These are phyloP conservation scores for Grammothele lineata DNA, from an alignment of 768 basidiomycete genomes.

Conservation along the genomic window DNA sequence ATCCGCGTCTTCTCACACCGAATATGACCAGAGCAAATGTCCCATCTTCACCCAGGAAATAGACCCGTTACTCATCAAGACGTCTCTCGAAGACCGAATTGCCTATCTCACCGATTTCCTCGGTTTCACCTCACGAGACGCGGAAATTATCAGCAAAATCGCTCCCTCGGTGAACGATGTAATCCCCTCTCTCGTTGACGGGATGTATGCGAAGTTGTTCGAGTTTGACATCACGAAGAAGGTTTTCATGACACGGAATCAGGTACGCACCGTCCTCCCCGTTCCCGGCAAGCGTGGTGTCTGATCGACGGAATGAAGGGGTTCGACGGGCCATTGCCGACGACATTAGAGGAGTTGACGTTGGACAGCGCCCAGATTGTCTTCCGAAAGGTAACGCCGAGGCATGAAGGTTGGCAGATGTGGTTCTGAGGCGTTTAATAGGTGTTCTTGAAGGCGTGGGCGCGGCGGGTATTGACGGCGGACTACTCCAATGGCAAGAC, in stretches of 20 bases:
- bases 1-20: conserved; percentile 10
- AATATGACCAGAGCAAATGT: conserved; percentile 1
- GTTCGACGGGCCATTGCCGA: conserved; percentile 36
- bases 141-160: conserved; percentile 37
- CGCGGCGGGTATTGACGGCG: conserved; percentile 34
- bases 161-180: conserved; percentile 38
- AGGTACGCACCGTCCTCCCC: conserved; percentile 16
- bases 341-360: conserved; percentile 35
- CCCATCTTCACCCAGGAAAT: conserved; percentile 24
- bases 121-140: conserved; percentile 38
- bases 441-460: conserved; percentile 35
- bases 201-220: conserved; percentile 42
- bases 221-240: conserved; percentile 42
- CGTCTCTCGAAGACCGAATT: conserved; percentile 35
- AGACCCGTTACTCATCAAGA: conserved; percentile 25
- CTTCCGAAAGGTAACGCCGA: conserved; percentile 38
- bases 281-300: not conserved
- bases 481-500: conserved; percentile 39
- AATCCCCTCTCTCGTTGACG: conserved; percentile 41
- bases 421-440: conserved; percentile 15
- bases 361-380: conserved; percentile 43
- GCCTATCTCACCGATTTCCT: conserved; percentile 44
- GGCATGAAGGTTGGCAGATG: conserved; percentile 1
- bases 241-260: conserved; percentile 30
- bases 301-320: conserved; percentile 23